Conservation (phyloP, 176 grass and related monocot species). For the Triticum monococcum region DNA sequence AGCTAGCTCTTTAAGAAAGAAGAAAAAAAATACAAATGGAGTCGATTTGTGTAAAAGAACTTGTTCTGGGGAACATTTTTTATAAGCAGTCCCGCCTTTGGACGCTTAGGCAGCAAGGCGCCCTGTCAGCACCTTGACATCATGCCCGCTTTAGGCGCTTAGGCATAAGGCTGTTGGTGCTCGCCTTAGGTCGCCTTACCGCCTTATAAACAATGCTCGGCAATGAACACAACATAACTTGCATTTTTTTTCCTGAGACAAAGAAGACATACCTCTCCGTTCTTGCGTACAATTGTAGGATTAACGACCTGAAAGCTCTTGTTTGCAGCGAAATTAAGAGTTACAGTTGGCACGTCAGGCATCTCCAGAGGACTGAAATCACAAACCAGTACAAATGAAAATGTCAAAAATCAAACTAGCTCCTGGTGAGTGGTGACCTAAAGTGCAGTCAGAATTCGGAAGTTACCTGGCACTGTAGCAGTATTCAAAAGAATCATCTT, state of each 20-base stretch:
- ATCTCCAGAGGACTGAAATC: conserved; percentile 63
- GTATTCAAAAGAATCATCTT: conserved; percentile 58
- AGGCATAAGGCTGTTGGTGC: no score
- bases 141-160: no score
- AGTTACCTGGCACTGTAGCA: conserved; percentile 81
- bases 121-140: no score
- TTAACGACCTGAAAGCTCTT: conserved; percentile 72
- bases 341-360: conserved; percentile 65
- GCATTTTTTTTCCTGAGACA: background rate
- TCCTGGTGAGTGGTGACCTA: background rate
- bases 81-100: no score
- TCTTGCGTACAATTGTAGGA: conserved; percentile 52
- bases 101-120: no score
- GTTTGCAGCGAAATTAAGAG: conserved; percentile 63
- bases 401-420: conserved; percentile 1
- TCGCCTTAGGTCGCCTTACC: no score
- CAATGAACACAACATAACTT: background rate
- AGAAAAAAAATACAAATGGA: background rate
- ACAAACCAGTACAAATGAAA: conserved; percentile 27
- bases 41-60: background rate
- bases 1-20: background rate
- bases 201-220: no score
- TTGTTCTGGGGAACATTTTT: background rate
- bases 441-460: conserved; percentile 25
- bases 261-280: conserved; percentile 52